A percentile compares a stretch with the other conserved stretches of the same genome.
phyloP scores from a whole-genome alignment of 495 filamentous ascomycete species.

The Talaromyces wortmannii region DNA sequence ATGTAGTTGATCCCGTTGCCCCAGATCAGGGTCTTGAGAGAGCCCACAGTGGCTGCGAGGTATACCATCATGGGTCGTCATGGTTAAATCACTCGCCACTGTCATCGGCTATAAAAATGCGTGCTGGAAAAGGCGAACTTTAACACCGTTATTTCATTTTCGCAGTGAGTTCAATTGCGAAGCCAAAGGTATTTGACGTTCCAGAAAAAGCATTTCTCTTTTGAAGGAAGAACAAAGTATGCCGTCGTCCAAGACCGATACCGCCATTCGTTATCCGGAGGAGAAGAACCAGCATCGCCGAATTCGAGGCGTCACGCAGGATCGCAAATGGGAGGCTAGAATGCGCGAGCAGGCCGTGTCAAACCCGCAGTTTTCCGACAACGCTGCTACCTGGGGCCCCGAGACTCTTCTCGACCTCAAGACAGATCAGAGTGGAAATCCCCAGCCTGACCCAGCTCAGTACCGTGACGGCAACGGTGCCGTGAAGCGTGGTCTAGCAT shows the following conservation, averaged over 20 bases:
- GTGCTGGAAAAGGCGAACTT: background rate
- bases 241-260: slow-evolving; percentile 23
- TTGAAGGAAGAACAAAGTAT: slow-evolving; percentile 8
- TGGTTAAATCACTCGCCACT: slow-evolving; percentile 3
- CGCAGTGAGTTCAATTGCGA: too few species aligned
- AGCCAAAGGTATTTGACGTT: too few species aligned
- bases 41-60: background rate
- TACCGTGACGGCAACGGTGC: slow-evolving; percentile 15
- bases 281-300: slow-evolving; percentile 15
- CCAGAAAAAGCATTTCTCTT: too few species aligned
- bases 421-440: slow-evolving; percentile 27
- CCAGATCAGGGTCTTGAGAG: background rate
- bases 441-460: slow-evolving; percentile 21
- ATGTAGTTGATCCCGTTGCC: background rate
- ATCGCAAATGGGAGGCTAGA: slow-evolving; percentile 8
- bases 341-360: slow-evolving; percentile 6
- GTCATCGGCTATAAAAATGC: background rate
- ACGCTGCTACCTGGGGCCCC: slow-evolving; percentile 13
- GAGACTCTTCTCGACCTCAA: slow-evolving; percentile 20
- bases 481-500: slow-evolving; percentile 6
- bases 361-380: slow-evolving; percentile 5
- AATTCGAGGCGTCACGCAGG: slow-evolving; percentile 14
- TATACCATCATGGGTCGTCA: slow-evolving; percentile 4
- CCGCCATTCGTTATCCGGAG: slow-evolving; percentile 16
- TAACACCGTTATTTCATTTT: background rate